Base-by-base conservation (phyloP, 768 basidiomycete genomes). In the Podaxis sp. region DNA sequence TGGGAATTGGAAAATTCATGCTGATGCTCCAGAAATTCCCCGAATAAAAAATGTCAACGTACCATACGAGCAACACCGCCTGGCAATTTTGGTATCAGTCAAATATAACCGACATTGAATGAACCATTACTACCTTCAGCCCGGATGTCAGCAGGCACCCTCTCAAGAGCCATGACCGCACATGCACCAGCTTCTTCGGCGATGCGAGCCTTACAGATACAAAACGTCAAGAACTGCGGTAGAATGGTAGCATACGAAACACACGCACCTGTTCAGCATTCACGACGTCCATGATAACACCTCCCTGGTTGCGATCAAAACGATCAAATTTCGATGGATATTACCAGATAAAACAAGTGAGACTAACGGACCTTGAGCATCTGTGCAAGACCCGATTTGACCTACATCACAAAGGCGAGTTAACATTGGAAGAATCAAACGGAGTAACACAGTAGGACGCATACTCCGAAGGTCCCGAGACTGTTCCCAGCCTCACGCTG, bases 101-200 rank as follows among this genome's bases (percentile, higher is more conserved):
- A 44, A 27, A 36, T 35, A 54, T 25, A 46, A 42, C 50, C 51
- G 32, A 48, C 56, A 37, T 44, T 9, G 44, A 55, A 36, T 21
- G 53, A 54, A 42, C 21, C 10, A 40, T 36, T 36, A 63, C 51
- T 32, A 79, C 78, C 96, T 71, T 92, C 79, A 16, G 82, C 82
- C 62, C 96, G 84, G 69, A 99, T 98, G 70, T 98, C 94, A 11
- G 95, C 95, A 9, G 96, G 96, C 2, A 99, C 93, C 60, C 95
- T 82, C 74, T 97, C 93, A 35, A 95, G 83, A 3, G 93, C 93
- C 96, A 99, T 98, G 63, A 99, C 96, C 61, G 96, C 96, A 71
- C 93, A 94, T 5, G 96, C 96, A 50, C 96, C 96, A 7, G 96
- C 96, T 70, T 95, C 93, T 71, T 98, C 96, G 48, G 96, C 96